A percentile compares a stretch with the other conserved stretches of the same genome.
These are phyloP conservation scores for Westerdykella aurantiaca DNA, from an alignment of 2,329 filamentous ascomycete genomes.

Conservation along the genomic window DNA sequence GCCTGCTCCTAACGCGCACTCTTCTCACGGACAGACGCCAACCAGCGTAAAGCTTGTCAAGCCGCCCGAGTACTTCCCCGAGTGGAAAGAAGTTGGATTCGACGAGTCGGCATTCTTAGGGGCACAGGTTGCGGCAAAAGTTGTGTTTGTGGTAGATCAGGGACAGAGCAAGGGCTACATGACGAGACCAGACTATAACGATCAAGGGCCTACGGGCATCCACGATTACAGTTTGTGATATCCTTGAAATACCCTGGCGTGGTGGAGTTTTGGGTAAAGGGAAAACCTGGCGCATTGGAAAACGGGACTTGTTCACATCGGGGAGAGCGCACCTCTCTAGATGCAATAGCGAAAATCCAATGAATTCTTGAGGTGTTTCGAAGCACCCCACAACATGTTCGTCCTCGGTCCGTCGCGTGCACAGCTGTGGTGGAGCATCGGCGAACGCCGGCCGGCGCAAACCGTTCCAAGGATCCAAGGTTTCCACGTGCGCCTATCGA, in stretches of 20 bases:
- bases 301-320: neutral
- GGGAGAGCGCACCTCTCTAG: neutral
- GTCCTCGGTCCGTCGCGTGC: slow-evolving; percentile 4
- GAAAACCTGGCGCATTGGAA: slow-evolving; percentile 2
- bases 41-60: slow-evolving; percentile 74
- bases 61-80: slow-evolving; percentile 77
- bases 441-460: slow-evolving; percentile 13
- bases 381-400: no score
- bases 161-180: slow-evolving; percentile 64
- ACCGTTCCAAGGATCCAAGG: slow-evolving; percentile 5
- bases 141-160: slow-evolving; percentile 64
- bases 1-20: slow-evolving; percentile 49
- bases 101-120: slow-evolving; percentile 86
- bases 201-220: slow-evolving; percentile 59
- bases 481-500: neutral
- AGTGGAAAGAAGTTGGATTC: slow-evolving; percentile 72
- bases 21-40: slow-evolving; percentile 67
- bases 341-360: neutral
- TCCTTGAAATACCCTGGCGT: slow-evolving; percentile 12
- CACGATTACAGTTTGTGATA: slow-evolving; percentile 47
- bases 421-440: slow-evolving; percentile 5
- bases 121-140: slow-evolving; percentile 76
- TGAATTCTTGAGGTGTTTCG: neutral
- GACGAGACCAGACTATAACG: slow-evolving; percentile 62
- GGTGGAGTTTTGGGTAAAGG: slow-evolving; percentile 13